Evolutionary conservation across 2,329 filamentous ascomycete species (phyloP).

Genomic region (Coniochaeta pulveracea): DNA sequence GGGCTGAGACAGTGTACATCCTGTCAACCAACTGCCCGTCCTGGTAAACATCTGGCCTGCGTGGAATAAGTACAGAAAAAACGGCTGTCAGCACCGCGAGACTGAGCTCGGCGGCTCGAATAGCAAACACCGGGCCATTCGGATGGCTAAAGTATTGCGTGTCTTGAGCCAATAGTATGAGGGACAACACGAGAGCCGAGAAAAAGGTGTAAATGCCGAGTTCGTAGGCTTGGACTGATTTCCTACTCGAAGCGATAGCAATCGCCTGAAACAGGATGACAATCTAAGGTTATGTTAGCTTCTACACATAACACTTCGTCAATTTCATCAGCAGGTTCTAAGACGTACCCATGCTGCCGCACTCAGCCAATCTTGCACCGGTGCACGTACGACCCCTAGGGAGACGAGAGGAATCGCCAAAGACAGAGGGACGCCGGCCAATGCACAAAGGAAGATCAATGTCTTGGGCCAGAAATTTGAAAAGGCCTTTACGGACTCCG

Average conservation of each 20-base stretch:
- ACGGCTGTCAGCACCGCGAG: conserved; percentile 31
- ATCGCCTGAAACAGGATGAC: conserved; percentile 40
- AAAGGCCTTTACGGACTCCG: conserved; percentile 50
- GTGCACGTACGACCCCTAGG: conserved; percentile 26
- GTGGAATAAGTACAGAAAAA: conserved; percentile 44
- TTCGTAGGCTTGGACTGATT: conserved; percentile 38
- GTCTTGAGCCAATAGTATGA: conserved; percentile 32
- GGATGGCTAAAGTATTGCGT: conserved; percentile 21
- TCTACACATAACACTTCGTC: conserved; percentile 4
- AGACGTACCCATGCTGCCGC: conserved; percentile 51
- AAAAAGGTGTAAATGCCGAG: conserved; percentile 40
- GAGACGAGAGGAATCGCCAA: conserved; percentile 43
- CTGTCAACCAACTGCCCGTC: conserved; percentile 49
- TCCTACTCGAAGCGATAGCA: conserved; percentile 34
- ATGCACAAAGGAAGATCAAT: conserved; percentile 40
- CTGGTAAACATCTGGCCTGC: conserved; percentile 56
- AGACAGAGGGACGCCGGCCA: conserved; percentile 42
- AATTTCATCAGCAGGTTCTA: conserved; percentile 12
- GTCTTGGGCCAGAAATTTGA: conserved; percentile 48
- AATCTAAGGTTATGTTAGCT: conserved; percentile 23
- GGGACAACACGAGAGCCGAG: conserved; percentile 32
- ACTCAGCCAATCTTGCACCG: conserved; percentile 48
- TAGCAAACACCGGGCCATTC: conserved; percentile 22
- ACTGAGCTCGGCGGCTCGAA: conserved; percentile 36
- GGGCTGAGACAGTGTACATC: conserved; percentile 48